phyloP scores from a whole-genome alignment of 345 rosid species.

The Hibiscus mutabilis region DNA sequence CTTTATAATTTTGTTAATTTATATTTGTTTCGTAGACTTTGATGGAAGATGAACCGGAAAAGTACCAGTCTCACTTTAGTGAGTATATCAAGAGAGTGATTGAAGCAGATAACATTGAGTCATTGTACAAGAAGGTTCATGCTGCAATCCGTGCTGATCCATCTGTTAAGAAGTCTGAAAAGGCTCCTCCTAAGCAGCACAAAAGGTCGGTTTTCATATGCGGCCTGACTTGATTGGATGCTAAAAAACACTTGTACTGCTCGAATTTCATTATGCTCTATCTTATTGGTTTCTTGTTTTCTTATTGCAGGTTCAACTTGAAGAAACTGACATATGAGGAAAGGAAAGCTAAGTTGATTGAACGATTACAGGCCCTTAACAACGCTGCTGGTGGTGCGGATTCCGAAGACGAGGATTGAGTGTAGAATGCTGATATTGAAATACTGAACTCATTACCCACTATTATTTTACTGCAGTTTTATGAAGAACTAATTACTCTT shows the following conservation, averaged over 20 bases:
- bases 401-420: slow-evolving; percentile 51
- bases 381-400: slow-evolving; percentile 29
- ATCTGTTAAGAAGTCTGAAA: slow-evolving; percentile 36
- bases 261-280: neutral
- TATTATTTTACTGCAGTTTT: neutral
- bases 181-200: slow-evolving; percentile 48
- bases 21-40: slow-evolving; percentile 20
- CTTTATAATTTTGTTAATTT: neutral
- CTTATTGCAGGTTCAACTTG: neutral
- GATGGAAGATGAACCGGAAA: slow-evolving; percentile 69
- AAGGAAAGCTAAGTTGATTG: slow-evolving; percentile 66
- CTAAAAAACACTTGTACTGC: neutral
- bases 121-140: slow-evolving; percentile 58
- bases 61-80: slow-evolving; percentile 59
- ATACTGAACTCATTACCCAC: neutral
- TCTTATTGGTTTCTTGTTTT: neutral
- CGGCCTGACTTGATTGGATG: neutral
- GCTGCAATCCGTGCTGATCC: slow-evolving; percentile 77
- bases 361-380: slow-evolving; percentile 59
- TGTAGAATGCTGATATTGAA: neutral
- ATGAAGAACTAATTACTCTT: neutral
- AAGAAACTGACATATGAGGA: slow-evolving; percentile 81
- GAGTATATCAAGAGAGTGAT: slow-evolving; percentile 52
- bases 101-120: slow-evolving; percentile 50
- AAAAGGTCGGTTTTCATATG: slow-evolving; percentile 37